phyloP scores from a whole-genome alignment of 805 yeast species.

The Tetrapisispora iriomotensis region DNA sequence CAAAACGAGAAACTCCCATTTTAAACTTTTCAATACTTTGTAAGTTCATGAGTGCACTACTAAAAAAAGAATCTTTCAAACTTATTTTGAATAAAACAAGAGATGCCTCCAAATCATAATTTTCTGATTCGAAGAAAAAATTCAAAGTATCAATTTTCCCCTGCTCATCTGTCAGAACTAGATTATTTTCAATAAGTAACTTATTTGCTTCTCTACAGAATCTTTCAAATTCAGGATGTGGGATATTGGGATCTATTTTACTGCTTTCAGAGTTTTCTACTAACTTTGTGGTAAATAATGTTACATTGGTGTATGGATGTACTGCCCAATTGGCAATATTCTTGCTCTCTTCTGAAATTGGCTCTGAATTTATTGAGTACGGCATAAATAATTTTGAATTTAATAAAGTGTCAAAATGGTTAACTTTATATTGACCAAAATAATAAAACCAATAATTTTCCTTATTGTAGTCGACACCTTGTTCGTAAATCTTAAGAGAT shows the following conservation, averaged over 20 bases:
- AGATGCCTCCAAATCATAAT: slow-evolving; percentile 46
- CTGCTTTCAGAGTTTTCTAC: not conserved
- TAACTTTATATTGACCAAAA: slow-evolving; percentile 17
- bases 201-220: not conserved
- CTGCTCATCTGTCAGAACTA: slow-evolving; percentile 43
- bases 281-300: not conserved
- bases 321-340: not conserved
- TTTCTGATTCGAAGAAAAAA: slow-evolving; percentile 39
- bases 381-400: slow-evolving; percentile 14
- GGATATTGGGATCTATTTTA: not conserved
- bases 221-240: not conserved
- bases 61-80: slow-evolving; percentile 47
- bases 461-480: slow-evolving; percentile 5
- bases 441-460: slow-evolving; percentile 25
- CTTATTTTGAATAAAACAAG: slow-evolving; percentile 32
- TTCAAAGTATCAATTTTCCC: slow-evolving; percentile 64
- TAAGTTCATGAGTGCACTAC: slow-evolving; percentile 64
- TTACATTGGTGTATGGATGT: slow-evolving; percentile 2
- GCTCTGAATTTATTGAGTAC: slow-evolving; percentile 13
- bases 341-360: not conserved
- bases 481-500: slow-evolving; percentile 10
- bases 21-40: slow-evolving; percentile 64
- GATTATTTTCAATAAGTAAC: slow-evolving; percentile 41
- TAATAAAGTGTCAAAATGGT: slow-evolving; percentile 15
- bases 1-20: slow-evolving; percentile 57